A percentile compares a stretch with the other conserved stretches of the same genome.
phyloP scores from a whole-genome alignment of 2,329 filamentous ascomycete genomes.

The Albifimbria verrucaria region DNA sequence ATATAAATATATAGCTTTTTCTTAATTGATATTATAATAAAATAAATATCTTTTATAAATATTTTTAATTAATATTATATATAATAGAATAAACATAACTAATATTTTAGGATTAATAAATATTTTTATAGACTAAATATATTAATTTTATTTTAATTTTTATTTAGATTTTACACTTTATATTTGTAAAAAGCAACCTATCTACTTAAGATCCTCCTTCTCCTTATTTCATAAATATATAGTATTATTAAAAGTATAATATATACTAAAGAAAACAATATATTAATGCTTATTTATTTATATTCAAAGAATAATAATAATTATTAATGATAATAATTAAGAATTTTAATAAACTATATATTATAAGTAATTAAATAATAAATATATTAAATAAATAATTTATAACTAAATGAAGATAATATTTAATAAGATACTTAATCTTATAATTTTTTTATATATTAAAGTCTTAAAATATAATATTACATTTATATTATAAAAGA shows the following conservation, averaged over 20 bases:
- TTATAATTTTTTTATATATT: neutral
- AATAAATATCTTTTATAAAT: neutral
- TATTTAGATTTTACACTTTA: neutral
- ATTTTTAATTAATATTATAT: neutral
- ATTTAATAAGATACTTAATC: neutral
- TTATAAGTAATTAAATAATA: neutral
- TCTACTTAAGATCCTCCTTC: too few species aligned
- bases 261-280: neutral
- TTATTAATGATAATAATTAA: neutral
- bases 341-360: neutral
- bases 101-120: neutral
- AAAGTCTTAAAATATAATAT: too few species aligned
- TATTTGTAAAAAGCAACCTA: too few species aligned
- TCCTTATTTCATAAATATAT: too few species aligned
- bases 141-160: neutral
- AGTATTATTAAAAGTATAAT: too few species aligned
- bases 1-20: conserved; percentile 4
- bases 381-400: neutral
- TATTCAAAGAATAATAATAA: too few species aligned
- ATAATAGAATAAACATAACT: neutral
- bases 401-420: neutral
- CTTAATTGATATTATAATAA: conserved; percentile 2
- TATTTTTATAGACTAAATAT: neutral
- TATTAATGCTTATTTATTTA: neutral
- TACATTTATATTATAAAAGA: neutral